These are phyloP conservation scores for Pleurotus citrinopileatus DNA, from an alignment of 768 basidiomycete genomes.

Conservation along the genomic window DNA sequence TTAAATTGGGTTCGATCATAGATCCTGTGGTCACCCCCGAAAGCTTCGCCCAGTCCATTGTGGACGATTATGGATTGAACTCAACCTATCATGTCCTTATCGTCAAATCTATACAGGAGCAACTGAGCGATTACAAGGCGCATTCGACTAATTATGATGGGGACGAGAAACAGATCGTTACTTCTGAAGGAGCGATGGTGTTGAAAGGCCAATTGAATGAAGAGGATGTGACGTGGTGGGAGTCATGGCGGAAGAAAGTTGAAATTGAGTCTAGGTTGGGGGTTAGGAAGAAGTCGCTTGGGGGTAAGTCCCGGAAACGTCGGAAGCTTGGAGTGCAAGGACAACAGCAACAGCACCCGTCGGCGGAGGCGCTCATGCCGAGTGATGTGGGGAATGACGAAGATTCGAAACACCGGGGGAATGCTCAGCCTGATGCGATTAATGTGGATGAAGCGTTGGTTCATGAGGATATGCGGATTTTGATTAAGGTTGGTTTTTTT, in stretches of 20 bases:
- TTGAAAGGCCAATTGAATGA: constrained; percentile 45
- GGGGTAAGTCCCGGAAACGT: constrained; percentile 35
- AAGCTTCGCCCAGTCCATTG: constrained; percentile 82
- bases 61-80: constrained; percentile 86
- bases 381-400: constrained; percentile 21
- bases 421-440: constrained; percentile 58
- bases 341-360: background rate
- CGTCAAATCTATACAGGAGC: constrained; percentile 83
- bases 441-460: constrained; percentile 61
- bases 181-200: constrained; percentile 19
- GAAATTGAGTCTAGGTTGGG: constrained; percentile 32
- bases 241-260: constrained; percentile 61
- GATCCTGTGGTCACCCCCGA: constrained; percentile 91
- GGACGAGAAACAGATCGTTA: constrained; percentile 31
- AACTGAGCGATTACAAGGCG: constrained; percentile 75
- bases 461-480: constrained; percentile 86
- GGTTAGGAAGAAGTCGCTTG: constrained; percentile 16
- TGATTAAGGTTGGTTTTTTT: constrained; percentile 72
- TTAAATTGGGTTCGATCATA: constrained; percentile 25
- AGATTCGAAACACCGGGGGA: constrained; percentile 35
- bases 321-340: constrained; percentile 30
- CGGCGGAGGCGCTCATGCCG: constrained; percentile 15
- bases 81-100: constrained; percentile 64
- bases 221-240: constrained; percentile 63
- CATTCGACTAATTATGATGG: constrained; percentile 58